These are phyloP conservation scores for Starmerella riodocensis DNA, from an alignment of 805 yeast genomes.

Conservation along the genomic window DNA sequence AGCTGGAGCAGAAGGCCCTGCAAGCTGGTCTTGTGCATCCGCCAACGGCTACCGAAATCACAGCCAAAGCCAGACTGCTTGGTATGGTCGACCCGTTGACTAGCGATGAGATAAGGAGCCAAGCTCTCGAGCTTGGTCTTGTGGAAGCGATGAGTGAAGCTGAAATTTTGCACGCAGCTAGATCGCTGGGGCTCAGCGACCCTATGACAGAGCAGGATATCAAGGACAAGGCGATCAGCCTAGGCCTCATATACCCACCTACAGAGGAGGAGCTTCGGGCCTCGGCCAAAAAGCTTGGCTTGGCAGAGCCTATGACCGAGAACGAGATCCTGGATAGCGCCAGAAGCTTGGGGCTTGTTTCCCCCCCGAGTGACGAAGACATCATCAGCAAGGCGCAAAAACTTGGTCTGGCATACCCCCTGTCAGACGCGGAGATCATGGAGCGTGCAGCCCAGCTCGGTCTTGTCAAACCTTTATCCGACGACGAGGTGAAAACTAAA, in stretches of 20 bases:
- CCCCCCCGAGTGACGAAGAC: slow-evolving; percentile 8
- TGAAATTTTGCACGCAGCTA: slow-evolving; percentile 1
- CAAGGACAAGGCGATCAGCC: slow-evolving; percentile 14
- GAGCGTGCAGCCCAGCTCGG: slow-evolving; percentile 13
- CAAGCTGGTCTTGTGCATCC: slow-evolving; percentile 19
- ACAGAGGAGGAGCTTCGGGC: slow-evolving; percentile 31
- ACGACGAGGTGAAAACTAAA: slow-evolving; percentile 32
- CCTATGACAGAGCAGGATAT: slow-evolving; percentile 11
- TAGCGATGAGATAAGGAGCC: slow-evolving; percentile 2
- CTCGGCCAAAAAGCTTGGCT: slow-evolving; percentile 55
- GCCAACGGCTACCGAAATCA: slow-evolving; percentile 5
- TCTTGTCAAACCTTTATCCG: slow-evolving; percentile 23
- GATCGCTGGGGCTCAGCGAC: neutral
- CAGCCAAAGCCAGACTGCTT: neutral
- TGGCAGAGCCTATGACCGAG: too few relatives aligned
- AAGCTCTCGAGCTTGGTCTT: slow-evolving; percentile 7
- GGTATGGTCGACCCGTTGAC: slow-evolving; percentile 27
- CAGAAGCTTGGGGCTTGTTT: slow-evolving; percentile 7
- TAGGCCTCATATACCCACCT: slow-evolving; percentile 21
- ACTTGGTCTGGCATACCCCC: slow-evolving; percentile 13
- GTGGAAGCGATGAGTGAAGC: slow-evolving; percentile 3
- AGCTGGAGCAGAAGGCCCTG: slow-evolving; percentile 18
- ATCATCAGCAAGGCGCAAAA: slow-evolving; percentile 32
- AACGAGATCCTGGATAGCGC: slow-evolving; percentile 20
- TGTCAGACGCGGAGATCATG: slow-evolving; percentile 7